Conservation (phyloP, 768 basidiomycete genomes). For the Serendipita sp. region DNA sequence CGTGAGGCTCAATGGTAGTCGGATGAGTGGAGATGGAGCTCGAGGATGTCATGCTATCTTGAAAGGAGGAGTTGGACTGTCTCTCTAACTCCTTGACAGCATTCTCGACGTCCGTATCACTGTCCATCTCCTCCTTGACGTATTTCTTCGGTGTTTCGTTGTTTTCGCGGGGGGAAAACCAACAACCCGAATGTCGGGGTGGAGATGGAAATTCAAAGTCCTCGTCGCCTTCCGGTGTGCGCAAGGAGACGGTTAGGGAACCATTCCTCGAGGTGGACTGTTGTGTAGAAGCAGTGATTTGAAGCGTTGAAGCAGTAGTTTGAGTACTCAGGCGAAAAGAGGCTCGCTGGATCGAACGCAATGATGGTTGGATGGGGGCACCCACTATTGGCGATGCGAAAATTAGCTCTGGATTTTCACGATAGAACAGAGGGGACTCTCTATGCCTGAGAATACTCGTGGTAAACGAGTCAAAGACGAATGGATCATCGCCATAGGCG, state of each 20-base stretch:
- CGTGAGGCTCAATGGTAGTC: neutral
- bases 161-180: neutral
- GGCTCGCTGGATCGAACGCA: neutral
- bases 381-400: neutral
- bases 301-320: neutral
- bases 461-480: neutral
- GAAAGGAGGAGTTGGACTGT: neutral
- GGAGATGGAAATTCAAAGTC: neutral
- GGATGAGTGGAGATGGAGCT: neutral
- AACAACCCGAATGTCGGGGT: neutral
- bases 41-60: neutral
- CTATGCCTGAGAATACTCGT: neutral
- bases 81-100: neutral
- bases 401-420: neutral
- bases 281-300: neutral
- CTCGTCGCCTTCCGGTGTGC: neutral
- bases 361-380: neutral
- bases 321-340: neutral
- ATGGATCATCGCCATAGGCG: neutral
- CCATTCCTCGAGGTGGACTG: neutral
- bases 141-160: neutral
- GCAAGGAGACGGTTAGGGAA: neutral
- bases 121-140: neutral
- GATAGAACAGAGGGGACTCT: neutral
- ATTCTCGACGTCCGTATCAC: neutral